phyloP scores from a whole-genome alignment of 1,284 basidiomycete genomes.

The Cerioporus squamosus region DNA sequence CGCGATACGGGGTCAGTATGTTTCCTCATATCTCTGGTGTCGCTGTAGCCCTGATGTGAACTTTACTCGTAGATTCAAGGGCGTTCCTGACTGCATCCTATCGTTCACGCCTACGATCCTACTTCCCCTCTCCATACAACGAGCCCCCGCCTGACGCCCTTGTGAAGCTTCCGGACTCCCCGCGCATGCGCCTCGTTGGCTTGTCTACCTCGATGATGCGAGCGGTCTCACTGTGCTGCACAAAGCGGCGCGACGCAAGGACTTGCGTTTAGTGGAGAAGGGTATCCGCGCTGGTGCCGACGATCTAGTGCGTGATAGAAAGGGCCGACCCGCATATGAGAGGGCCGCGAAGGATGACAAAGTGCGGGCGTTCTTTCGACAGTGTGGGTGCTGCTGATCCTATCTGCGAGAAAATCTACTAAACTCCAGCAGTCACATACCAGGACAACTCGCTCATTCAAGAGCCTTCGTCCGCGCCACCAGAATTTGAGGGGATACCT shows the following conservation, averaged over 20 bases:
- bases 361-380: constrained; percentile 83
- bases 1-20: constrained; percentile 69
- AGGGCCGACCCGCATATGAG: constrained; percentile 80
- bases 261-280: constrained; percentile 83
- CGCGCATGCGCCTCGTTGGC: constrained; percentile 63
- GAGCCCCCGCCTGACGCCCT: constrained; percentile 55
- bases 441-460: constrained; percentile 74
- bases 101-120: constrained; percentile 72
- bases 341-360: constrained; percentile 75
- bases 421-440: constrained; percentile 63
- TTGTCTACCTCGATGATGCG: constrained; percentile 76
- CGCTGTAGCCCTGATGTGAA: not conserved
- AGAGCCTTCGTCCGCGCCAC: constrained; percentile 54
- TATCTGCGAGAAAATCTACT: too few relatives aligned
- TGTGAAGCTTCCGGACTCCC: constrained; percentile 61
- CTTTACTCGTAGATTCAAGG: constrained; percentile 69
- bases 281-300: constrained; percentile 88
- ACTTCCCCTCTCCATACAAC: constrained; percentile 64
- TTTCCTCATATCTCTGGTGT: not conserved
- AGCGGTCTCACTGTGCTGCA: constrained; percentile 84
- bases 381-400: constrained; percentile 62
- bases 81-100: constrained; percentile 80
- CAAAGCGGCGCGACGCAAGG: constrained; percentile 85
- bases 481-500: constrained; percentile 80
- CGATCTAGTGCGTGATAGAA: constrained; percentile 85